phyloP scores from a whole-genome alignment of 352 stramenopile genomes.

The Pythium dissimile region DNA sequence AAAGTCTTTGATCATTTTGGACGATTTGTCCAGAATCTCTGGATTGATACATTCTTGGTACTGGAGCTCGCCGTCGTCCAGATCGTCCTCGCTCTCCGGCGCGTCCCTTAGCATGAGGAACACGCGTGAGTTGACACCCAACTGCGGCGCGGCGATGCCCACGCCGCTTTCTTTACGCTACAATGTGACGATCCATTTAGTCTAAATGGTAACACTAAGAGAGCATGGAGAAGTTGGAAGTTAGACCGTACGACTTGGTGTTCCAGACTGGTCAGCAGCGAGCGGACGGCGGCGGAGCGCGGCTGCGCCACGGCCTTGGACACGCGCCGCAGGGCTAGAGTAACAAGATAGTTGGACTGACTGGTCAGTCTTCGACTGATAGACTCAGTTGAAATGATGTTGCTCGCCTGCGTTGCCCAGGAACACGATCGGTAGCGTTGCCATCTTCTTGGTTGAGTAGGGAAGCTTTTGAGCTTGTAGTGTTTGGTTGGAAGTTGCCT shows the following conservation, averaged over 20 bases:
- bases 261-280: slow-evolving; percentile 59
- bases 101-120: slow-evolving; percentile 82
- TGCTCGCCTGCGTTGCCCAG: slow-evolving; percentile 64
- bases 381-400: no score
- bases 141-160: slow-evolving; percentile 71
- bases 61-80: slow-evolving; percentile 37
- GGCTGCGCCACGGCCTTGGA: slow-evolving; percentile 66
- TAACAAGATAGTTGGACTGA: no score
- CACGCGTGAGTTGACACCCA: slow-evolving; percentile 73
- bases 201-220: not conserved
- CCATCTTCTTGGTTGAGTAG: not conserved
- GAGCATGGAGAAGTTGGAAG: not conserved
- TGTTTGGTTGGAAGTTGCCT: no score
- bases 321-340: slow-evolving; percentile 59
- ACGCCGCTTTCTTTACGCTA: slow-evolving; percentile 67
- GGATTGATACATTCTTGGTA: slow-evolving; percentile 83
- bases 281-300: slow-evolving; percentile 38
- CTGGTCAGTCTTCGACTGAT: no score
- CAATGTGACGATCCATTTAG: no score
- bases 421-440: slow-evolving; percentile 58
- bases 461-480: no score
- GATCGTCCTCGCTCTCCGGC: slow-evolving; percentile 47
- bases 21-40: slow-evolving; percentile 55
- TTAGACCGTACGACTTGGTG: slow-evolving; percentile 64
- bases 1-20: slow-evolving; percentile 64